Evolutionary conservation across 2,329 filamentous ascomycete genomes (phyloP), one percentile per base, ranked within the genome.

Genomic region (Alternaria longipes): DNA sequence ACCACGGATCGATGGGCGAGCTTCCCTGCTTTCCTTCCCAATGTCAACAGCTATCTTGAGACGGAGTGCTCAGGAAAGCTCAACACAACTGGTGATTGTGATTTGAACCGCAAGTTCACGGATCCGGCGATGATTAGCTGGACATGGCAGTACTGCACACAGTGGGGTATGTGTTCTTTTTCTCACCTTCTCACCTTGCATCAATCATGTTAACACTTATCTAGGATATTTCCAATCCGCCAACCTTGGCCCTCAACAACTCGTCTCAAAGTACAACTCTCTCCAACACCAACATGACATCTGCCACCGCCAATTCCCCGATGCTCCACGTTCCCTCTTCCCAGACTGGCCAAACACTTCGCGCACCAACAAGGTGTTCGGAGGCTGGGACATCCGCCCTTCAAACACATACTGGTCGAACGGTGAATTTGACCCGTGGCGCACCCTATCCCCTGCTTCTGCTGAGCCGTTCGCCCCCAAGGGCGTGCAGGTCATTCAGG

Each of bases 381-480:
- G 84, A 24, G 84, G 84, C 54, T 86, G 84, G 84, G 67, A 70
- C 41, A 82, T 85, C 55, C 81, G 83, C 1, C 84, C 84, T 11
- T 83, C 82, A 9, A 85, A 86, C 60, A 78, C 80, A 1, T 85
- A 82, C 75, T 86, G 82, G 77, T 81, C 76, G 49, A 81, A 78
- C 24, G 83, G 84, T 5, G 79, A 85, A 56, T 84, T 81, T 63
- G 84, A 86, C 58, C 84, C 84, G 4, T 87, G 84, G 84, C 76
- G 82, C 20, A 80, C 82, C 0, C 71, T 85, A 3, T 82, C 80
- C 0, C 77, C 81, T 0, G 74, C 85, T 0, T 81, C 80, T 2
- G 74, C 67, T 0, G 80, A 84, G 59, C 54, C 64, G 0, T 80
- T 78, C 41, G 80, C 81, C 4, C 83, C 83, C 4, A 72, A 75